Percentiles rank a stretch among this genome's conserved stretches.
These are phyloP conservation scores for Thermomyces lanuginosus DNA, from an alignment of 2,329 filamentous ascomycete genomes.

Conservation along the genomic window DNA sequence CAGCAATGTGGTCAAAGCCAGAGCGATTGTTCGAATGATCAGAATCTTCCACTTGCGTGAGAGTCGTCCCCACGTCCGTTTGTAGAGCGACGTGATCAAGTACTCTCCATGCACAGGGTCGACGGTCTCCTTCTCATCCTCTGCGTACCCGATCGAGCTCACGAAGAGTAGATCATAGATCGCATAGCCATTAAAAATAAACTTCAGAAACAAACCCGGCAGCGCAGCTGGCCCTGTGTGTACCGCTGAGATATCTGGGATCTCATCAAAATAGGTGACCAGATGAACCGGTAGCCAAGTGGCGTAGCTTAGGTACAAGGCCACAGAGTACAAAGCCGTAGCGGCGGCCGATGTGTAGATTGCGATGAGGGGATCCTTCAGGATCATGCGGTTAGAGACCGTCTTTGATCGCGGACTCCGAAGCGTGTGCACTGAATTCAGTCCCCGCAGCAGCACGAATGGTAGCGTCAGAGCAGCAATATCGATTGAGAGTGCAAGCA, in stretches of 20 bases:
- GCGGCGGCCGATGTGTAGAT: conserved; percentile 52
- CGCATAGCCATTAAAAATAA: conserved; percentile 55
- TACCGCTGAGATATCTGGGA: conserved; percentile 51
- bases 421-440: conserved; percentile 47
- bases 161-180: conserved; percentile 61
- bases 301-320: conserved; percentile 51
- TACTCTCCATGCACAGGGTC: conserved; percentile 47
- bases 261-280: conserved; percentile 56
- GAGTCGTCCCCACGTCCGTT: conserved; percentile 44
- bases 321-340: conserved; percentile 56
- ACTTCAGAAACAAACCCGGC: conserved; percentile 30
- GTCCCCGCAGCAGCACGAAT: conserved; percentile 55
- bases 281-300: conserved; percentile 56
- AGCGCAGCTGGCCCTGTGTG: conserved; percentile 44
- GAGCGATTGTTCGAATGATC: conserved; percentile 43
- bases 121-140: conserved; percentile 33
- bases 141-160: conserved; percentile 32
- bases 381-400: conserved; percentile 46
- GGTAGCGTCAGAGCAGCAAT: conserved; percentile 53
- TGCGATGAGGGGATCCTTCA: conserved; percentile 46
- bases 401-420: conserved; percentile 27
- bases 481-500: conserved; percentile 50
- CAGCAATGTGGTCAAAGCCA: conserved; percentile 31
- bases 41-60: conserved; percentile 45
- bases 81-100: conserved; percentile 48